These are phyloP conservation scores for Musa beccarii DNA, from an alignment of 176 grass and related monocot species.

Conservation along the genomic window DNA sequence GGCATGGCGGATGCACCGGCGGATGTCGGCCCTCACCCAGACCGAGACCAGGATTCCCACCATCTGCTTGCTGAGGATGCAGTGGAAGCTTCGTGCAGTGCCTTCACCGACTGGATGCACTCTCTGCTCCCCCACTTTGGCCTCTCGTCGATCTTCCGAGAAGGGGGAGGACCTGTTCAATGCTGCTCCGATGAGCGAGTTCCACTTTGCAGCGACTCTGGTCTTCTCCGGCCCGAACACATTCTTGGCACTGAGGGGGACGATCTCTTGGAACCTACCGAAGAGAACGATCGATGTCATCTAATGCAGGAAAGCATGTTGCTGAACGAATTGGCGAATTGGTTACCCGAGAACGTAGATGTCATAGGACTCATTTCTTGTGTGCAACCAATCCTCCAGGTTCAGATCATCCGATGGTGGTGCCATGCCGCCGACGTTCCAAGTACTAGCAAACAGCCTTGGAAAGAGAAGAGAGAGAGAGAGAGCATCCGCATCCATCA, in stretches of 20 bases:
- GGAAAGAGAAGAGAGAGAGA: neutral
- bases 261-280: conserved; percentile 89
- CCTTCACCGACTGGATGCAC: conserved; percentile 25
- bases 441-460: conserved; percentile 81
- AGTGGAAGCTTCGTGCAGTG: conserved; percentile 32
- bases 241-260: conserved; percentile 73
- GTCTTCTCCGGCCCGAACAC: conserved; percentile 67
- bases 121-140: neutral
- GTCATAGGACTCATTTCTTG: conserved; percentile 45
- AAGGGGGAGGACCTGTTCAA: conserved; percentile 36
- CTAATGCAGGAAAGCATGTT: neutral
- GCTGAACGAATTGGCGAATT: neutral
- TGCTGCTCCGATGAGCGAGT: conserved; percentile 49
- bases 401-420: conserved; percentile 62
- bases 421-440: conserved; percentile 69
- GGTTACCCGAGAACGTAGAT: conserved; percentile 89
- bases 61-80: conserved; percentile 91
- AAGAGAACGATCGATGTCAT: no score
- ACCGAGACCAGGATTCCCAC: conserved; percentile 72
- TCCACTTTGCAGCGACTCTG: conserved; percentile 58
- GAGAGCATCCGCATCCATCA: neutral
- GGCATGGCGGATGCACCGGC: conserved; percentile 43
- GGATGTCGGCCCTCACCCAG: conserved; percentile 59
- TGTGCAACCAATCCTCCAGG: conserved; percentile 78
- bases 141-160: conserved; percentile 5